Evolutionary conservation across 352 stramenopile species (phyloP), one percentile per base, ranked within the genome.

Genomic region (Phytophthora multivora): DNA sequence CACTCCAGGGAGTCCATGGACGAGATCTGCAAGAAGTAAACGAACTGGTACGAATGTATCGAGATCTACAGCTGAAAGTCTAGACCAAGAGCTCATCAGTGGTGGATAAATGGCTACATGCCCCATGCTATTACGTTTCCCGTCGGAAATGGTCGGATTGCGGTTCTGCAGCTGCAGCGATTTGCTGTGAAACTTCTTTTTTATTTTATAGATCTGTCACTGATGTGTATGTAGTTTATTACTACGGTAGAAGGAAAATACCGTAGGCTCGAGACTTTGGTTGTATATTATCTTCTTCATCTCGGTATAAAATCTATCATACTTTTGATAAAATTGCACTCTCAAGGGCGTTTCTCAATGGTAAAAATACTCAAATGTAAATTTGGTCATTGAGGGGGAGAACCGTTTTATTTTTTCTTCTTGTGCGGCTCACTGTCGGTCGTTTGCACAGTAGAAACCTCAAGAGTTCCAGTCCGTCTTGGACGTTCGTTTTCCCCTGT

Each of bases 331-430:
- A 23, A 23, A 12, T 31, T 31, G 25, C 26, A 31, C 26, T 8
- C 10, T 31, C 26, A 0, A 59, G 41, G 54, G 54, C 48, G 61
- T 69, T 69, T 69, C 54, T 33, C 23, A 54, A 65, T 26, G 4
- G 55, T 52, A 70, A 66, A 70, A 70, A 70, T 69, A 69, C 60
- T 69, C 51, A 47, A 11, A 6, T 16, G 38, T 23, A 21, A 16
- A 9, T 25, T 13, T 38, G 13, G 36, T 39, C 25, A 33, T 41
- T 38, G 31, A 8, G 35, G 28, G 36, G 23, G 16, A 31, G 31
- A 39, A 42, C 58, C 57, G 63, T 23, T 23, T n/a, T n/a, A n/a
- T 71, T 71, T 71, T 66, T 48, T 42, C 7, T 58, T 18, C n/a
- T 5, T 13, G 31, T 16, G 15, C 48, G 51, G 33, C 55, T 71